Evolutionary conservation across 345 rosid genomes (phyloP), one percentile per base, ranked within the genome.

Genomic region (Populus deltoides): DNA sequence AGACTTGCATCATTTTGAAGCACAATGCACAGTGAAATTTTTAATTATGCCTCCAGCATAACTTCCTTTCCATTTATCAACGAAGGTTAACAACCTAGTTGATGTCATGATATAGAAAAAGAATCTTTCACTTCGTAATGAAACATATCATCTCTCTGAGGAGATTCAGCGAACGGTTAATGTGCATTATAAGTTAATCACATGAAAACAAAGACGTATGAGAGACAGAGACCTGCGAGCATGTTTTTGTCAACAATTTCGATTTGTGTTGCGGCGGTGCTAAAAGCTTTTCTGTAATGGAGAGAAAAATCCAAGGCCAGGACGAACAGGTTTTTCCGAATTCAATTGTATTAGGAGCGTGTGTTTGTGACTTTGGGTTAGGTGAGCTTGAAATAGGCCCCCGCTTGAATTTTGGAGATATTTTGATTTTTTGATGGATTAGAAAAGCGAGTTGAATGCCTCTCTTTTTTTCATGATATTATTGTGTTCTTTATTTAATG

Each of bases 111-210:
- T 15, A 47, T 20, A 20, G 59, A 53, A 22, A n/a, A 55, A 22
- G 9, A 55, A 20, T 1, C 3, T 7, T 55, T 55, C 61, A 55
- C 61, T 55, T 22, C 61, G 4, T 2, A 55, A 55, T 8, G n/a
- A 55, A 22, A 57, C 63, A 73, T 12, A 13, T 1, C 4, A 7
- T 31, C 31, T 39, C 41, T 36, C 20, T 55, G 29, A 61, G 59
- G 68, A 39, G 16, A 38, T 57, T 69, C 73, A 68, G 8, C 74
- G 18, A 69, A 69, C 73, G 51, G 33, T 51, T 66, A 8, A 66
- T 35, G n/a, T 66, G 35, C 72, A 75, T 9, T 33, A 16, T n/a
- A 47, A 66, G 22, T 17, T 1, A 66, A 11, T 10, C 4, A 41
- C 3, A 1, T 3, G 22, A 35, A 66, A 22, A 51, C 18, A 1